Percentiles rank a stretch among this genome's conserved stretches.
These are phyloP conservation scores for Onygenales sp. DNA, from an alignment of 2,329 filamentous ascomycete genomes.

Conservation along the genomic window DNA sequence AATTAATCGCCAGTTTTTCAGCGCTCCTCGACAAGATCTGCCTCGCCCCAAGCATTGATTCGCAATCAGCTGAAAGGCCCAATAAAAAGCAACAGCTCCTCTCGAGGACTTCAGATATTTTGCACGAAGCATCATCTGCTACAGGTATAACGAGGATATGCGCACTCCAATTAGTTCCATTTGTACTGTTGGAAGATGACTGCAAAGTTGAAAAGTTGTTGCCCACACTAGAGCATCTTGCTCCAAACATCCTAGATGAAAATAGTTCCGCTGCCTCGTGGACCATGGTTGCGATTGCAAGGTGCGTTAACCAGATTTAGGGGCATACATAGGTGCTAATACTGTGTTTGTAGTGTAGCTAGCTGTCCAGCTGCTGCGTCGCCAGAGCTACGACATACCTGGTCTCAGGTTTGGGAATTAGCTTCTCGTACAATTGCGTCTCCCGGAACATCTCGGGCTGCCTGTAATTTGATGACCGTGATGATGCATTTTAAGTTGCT, in stretches of 20 bases:
- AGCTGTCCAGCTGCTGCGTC: conserved; percentile 26
- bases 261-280: conserved; percentile 59
- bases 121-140: conserved; percentile 27
- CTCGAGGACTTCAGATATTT: conserved; percentile 27
- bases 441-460: conserved; percentile 61
- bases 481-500: conserved; percentile 60
- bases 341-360: conserved; percentile 21
- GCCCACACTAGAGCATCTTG: conserved; percentile 50
- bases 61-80: conserved; percentile 9
- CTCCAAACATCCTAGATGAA: conserved; percentile 58
- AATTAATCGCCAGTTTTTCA: conserved; percentile 29
- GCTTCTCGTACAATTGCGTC: conserved; percentile 62
- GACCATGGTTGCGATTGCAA: conserved; percentile 74
- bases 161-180: conserved; percentile 47
- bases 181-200: conserved; percentile 37
- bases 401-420: conserved; percentile 68
- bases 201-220: conserved; percentile 44
- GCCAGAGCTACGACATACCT: conserved; percentile 40
- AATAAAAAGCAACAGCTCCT: conserved; percentile 28
- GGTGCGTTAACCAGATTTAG: conserved; percentile 42
- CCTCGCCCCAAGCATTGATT: conserved; percentile 3
- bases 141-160: conserved; percentile 33
- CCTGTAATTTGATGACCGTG: conserved; percentile 61
- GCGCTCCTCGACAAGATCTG: conserved; percentile 27
- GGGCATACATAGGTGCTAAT: conserved; percentile 6